A percentile compares a stretch with the other conserved stretches of the same genome.
phyloP scores from a whole-genome alignment of 129 eudicot species.

The Tagetes patula region DNA sequence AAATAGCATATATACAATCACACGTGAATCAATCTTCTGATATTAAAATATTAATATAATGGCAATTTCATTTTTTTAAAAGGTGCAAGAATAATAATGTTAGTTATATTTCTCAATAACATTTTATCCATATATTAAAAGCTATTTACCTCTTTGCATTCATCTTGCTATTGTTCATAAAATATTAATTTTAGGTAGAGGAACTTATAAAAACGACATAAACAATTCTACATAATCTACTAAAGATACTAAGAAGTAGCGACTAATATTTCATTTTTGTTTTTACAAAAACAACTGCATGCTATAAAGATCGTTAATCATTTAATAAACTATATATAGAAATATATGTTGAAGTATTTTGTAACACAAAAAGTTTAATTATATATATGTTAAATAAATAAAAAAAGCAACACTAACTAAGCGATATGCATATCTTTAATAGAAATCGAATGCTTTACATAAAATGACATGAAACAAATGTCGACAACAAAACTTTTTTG shows the following conservation, averaged over 20 bases:
- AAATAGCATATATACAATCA: neutral
- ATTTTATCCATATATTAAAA: too few relatives aligned
- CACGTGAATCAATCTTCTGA: neutral
- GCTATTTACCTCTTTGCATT: too few relatives aligned
- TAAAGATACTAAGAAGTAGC: too few relatives aligned
- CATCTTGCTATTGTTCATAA: too few relatives aligned
- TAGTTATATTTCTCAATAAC: too few relatives aligned
- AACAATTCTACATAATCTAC: too few relatives aligned
- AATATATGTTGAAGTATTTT: neutral
- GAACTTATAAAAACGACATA: too few relatives aligned
- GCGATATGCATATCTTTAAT: neutral
- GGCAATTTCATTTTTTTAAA: neutral
- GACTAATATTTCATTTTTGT: too few relatives aligned
- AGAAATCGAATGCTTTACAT: conserved; percentile 9
- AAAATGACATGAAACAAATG: conserved; percentile 20
- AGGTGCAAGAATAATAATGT: neutral
- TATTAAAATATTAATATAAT: neutral
- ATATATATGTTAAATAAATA: neutral
- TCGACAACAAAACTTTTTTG: conserved; percentile 15
- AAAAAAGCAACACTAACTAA: neutral
- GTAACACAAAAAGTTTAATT: neutral
- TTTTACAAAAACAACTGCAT: too few relatives aligned
- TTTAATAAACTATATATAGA: neutral
- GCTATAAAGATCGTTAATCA: neutral
- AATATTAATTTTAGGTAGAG: too few relatives aligned